These are phyloP conservation scores for Fusarium goolgardi DNA, from an alignment of 2,329 filamentous ascomycete genomes.

Conservation along the genomic window DNA sequence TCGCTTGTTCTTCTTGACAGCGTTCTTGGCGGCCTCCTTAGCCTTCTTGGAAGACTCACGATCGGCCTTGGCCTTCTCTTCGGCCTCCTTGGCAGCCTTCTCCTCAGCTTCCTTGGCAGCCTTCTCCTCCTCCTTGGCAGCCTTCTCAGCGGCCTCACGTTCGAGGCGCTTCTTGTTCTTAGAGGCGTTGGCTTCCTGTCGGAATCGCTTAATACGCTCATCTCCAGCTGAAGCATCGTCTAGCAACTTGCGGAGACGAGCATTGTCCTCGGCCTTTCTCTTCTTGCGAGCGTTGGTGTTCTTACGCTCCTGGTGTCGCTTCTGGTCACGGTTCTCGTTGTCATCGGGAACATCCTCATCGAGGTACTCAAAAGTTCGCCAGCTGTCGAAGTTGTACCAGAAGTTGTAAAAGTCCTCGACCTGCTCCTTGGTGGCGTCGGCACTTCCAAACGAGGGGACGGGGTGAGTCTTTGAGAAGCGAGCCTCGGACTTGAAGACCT, in stretches of 20 bases:
- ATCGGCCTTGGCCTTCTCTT: constrained; percentile 85
- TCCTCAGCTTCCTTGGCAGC: constrained; percentile 87
- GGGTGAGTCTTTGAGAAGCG: constrained; percentile 94
- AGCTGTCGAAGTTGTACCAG: constrained; percentile 99
- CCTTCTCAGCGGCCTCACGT: constrained; percentile 91
- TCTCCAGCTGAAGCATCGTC: constrained; percentile 87
- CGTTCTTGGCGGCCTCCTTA: constrained; percentile 98
- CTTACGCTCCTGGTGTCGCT: constrained; percentile 98
- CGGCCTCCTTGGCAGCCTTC: constrained; percentile 81
- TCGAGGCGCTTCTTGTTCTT: constrained; percentile 97
- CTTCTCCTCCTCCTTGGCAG: constrained; percentile 84
- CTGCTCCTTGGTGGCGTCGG: constrained; percentile 85
- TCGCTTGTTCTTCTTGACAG: constrained; percentile 99
- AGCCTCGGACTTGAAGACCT: constrained; percentile 89
- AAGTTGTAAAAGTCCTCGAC: constrained; percentile 99
- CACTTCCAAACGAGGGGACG: constrained; percentile 86
- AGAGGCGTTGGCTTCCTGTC: constrained; percentile 87
- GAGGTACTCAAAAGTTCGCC: constrained; percentile 97
- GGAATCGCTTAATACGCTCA: constrained; percentile 98
- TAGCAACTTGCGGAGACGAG: constrained; percentile 87
- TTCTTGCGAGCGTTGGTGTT: constrained; percentile 98
- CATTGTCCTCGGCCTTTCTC: constrained; percentile 98
- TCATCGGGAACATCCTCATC: constrained; percentile 99
- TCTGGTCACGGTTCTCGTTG: constrained; percentile 99
- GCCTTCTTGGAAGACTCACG: constrained; percentile 91